Percentiles rank a stretch among this genome's conserved stretches.
phyloP scores from a whole-genome alignment of 108 stramenopile species.

The Pseudonitzschia pungens region DNA sequence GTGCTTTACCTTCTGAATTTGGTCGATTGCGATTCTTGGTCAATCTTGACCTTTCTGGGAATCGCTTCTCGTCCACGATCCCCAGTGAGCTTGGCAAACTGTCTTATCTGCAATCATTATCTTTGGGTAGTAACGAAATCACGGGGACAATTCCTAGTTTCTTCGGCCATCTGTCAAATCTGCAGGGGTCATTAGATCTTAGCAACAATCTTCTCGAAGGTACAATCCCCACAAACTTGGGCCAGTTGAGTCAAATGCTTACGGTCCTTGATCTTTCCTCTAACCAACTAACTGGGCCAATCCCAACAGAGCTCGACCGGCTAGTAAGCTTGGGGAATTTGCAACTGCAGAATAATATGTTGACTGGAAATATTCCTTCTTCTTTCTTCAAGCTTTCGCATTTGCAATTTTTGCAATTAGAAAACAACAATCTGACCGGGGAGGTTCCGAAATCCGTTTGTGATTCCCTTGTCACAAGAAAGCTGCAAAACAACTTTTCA shows the following conservation, averaged over 20 bases:
- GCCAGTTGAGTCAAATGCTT: slow-evolving; percentile 6
- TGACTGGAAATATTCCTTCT: slow-evolving; percentile 32
- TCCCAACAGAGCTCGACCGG: slow-evolving; percentile 46
- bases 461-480: slow-evolving; percentile 2
- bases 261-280: slow-evolving; percentile 24
- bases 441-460: slow-evolving; percentile 17
- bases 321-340: slow-evolving; percentile 12
- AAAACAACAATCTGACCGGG: slow-evolving; percentile 30
- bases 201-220: slow-evolving; percentile 16
- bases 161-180: slow-evolving; percentile 26
- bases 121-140: slow-evolving; percentile 30
- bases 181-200: slow-evolving; percentile 6
- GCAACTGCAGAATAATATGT: slow-evolving; percentile 18
- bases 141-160: slow-evolving; percentile 43
- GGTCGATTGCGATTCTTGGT: slow-evolving; percentile 27
- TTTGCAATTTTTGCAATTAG: slow-evolving; percentile 19
- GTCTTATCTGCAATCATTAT: slow-evolving; percentile 13
- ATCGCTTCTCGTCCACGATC: slow-evolving; percentile 19
- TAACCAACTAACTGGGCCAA: slow-evolving; percentile 48
- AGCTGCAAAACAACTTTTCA: slow-evolving; percentile 7
- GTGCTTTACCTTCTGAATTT: slow-evolving; percentile 16
- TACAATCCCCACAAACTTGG: slow-evolving; percentile 23
- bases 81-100: slow-evolving; percentile 24
- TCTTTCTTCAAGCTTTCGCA: slow-evolving; percentile 19
- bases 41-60: slow-evolving; percentile 24